Percentiles rank a stretch among this genome's conserved stretches.
Evolutionary conservation across 768 basidiomycete genomes (phyloP).

Genomic region (Mycena alexandri): DNA sequence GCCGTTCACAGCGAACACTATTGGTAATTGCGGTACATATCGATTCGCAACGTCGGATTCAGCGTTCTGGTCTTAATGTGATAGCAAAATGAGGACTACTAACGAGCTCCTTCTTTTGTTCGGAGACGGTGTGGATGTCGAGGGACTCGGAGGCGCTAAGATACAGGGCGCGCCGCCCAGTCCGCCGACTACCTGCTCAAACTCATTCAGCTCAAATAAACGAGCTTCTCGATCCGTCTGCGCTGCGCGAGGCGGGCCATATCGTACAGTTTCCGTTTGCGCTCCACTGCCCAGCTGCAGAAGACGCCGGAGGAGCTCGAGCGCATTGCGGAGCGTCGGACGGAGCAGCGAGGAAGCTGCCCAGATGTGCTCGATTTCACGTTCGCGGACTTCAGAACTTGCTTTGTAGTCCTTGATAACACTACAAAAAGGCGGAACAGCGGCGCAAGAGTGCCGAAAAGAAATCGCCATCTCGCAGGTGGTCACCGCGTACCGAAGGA

Average conservation of each 20-base stretch:
- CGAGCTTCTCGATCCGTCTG: constrained; percentile 90
- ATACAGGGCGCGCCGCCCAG: constrained; percentile 89
- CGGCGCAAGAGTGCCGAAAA: too few species aligned
- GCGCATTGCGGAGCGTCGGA: constrained; percentile 79
- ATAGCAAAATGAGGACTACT: constrained; percentile 84
- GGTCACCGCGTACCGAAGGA: too few species aligned
- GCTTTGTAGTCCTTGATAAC: too few species aligned
- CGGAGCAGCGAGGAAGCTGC: constrained; percentile 90
- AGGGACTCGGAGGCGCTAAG: constrained; percentile 86
- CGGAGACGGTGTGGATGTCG: constrained; percentile 88
- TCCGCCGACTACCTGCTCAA: constrained; percentile 93
- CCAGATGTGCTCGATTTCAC: constrained; percentile 74
- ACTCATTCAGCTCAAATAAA: constrained; percentile 95
- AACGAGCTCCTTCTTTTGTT: constrained; percentile 89
- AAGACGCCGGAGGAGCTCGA: constrained; percentile 94
- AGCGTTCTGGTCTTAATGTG: constrained; percentile 72
- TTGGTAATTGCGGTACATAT: constrained; percentile 94
- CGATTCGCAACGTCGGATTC: constrained; percentile 76
- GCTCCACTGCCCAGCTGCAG: constrained; percentile 72
- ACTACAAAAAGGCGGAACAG: too few species aligned
- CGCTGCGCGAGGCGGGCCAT: constrained; percentile 73
- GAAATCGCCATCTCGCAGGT: too few species aligned
- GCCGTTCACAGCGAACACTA: constrained; percentile 66
- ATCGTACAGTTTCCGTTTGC: constrained; percentile 92
- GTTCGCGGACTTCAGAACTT: too few species aligned